A percentile compares a stretch with the other conserved stretches of the same genome.
These are phyloP conservation scores for Phalaenopsis equestris DNA, from an alignment of 106 monocot species.

Conservation along the genomic window DNA sequence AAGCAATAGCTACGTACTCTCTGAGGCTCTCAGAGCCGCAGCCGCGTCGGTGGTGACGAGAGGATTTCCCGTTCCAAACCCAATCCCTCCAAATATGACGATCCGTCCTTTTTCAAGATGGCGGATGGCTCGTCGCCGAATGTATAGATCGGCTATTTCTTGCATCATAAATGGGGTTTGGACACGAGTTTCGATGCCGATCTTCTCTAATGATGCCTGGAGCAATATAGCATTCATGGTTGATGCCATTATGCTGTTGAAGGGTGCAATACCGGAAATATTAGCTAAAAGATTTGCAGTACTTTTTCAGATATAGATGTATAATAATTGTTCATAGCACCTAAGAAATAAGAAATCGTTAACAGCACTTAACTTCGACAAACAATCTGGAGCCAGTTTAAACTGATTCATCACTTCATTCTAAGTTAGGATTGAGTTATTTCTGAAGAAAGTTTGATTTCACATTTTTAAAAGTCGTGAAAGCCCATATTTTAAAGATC, in stretches of 20 bases:
- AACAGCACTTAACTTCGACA: neutral
- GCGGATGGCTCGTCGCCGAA: slow-evolving; percentile 71
- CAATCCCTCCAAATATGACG: slow-evolving; percentile 88
- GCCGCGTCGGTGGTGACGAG: slow-evolving; percentile 79
- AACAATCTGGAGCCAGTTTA: neutral
- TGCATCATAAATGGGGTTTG: slow-evolving; percentile 81
- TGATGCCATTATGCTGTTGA: slow-evolving; percentile 92
- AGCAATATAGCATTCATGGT: slow-evolving; percentile 93
- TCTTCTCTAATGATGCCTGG: slow-evolving; percentile 87
- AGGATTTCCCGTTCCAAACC: slow-evolving; percentile 65
- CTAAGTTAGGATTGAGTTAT: neutral
- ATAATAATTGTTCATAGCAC: neutral
- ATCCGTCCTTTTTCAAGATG: slow-evolving; percentile 98
- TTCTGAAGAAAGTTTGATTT: neutral
- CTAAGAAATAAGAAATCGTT: no score
- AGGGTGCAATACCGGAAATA: neutral
- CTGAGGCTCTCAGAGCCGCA: slow-evolving; percentile 80
- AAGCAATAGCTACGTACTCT: slow-evolving; percentile 37
- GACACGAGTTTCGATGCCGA: slow-evolving; percentile 74
- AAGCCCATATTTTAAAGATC: no score
- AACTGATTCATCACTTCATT: neutral
- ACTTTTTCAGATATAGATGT: neutral
- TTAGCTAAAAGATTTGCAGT: neutral
- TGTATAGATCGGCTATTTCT: slow-evolving; percentile 94
- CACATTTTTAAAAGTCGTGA: no score